Percentiles rank a stretch among this genome's conserved stretches.
Conservation (phyloP, 2,329 filamentous ascomycete species). For the Paraphaeosphaeria sporulosa region DNA sequence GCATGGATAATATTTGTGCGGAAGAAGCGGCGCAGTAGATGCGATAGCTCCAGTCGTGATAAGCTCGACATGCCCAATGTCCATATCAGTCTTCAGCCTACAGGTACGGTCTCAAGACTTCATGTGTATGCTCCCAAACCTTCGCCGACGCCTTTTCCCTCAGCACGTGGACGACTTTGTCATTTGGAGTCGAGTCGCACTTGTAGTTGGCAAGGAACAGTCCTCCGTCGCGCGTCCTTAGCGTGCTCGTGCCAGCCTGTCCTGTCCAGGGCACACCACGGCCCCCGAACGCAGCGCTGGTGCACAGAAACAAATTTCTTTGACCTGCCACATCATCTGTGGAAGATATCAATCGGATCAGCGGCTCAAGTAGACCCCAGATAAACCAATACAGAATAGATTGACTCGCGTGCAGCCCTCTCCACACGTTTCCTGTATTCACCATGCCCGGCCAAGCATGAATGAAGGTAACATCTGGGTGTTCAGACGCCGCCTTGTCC, state of each 20-base stretch:
- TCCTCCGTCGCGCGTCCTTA: constrained; percentile 3
- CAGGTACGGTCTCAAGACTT: constrained; percentile 7
- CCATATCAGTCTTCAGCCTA: neutral
- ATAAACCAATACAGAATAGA: constrained; percentile 9
- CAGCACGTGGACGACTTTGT: neutral
- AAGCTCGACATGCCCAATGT: neutral
- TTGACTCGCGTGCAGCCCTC: constrained; percentile 3
- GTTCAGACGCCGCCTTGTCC: constrained; percentile 44
- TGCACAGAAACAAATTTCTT: constrained; percentile 14
- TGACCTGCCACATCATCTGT: constrained; percentile 13
- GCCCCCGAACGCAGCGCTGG: constrained; percentile 16
- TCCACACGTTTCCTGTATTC: constrained; percentile 43
- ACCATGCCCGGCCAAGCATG: constrained; percentile 49
- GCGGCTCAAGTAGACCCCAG: constrained; percentile 9
- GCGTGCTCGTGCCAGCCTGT: constrained; percentile 9
- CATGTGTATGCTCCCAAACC: constrained; percentile 14
- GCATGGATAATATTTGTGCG: neutral
- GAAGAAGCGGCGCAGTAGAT: neutral
- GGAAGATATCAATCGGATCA: constrained; percentile 1
- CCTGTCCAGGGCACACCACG: constrained; percentile 7
- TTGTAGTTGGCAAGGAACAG: constrained; percentile 9
- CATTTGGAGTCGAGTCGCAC: constrained; percentile 3
- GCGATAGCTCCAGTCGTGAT: neutral
- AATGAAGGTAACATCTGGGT: constrained; percentile 45
- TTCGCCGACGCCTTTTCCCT: constrained; percentile 8